Evolutionary conservation across 2,329 filamentous ascomycete species (phyloP), one percentile per base, ranked within the genome.

Genomic region (Nannizziopsis arthrosporioides): DNA sequence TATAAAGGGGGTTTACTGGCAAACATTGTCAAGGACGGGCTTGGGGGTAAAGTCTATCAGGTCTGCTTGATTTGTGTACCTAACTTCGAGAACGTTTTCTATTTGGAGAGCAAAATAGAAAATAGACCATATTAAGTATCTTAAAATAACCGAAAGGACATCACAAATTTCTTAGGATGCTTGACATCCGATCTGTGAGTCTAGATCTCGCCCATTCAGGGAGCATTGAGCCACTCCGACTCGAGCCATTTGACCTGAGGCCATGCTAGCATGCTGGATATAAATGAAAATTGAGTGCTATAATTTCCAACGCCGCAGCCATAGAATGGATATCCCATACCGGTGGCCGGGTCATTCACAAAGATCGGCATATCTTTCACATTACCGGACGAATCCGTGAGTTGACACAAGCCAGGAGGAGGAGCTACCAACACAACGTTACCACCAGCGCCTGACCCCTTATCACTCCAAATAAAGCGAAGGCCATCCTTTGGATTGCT

Each of bases 261-360:
- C 43, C 43, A 45, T 9, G 37, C 43, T 22, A 45, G 22, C 35
- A 27, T 38, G 19, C 19, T 38, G 6, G 18, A 34, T 17, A n/a
- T 45, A n/a, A 45, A 30, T 8, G 4, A 18, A 7, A 45, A 38
- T 12, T 18, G 8, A 45, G 38, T 34, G 12, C 14, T 15, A 27
- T 45, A 45, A 12, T 45, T 34, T 11, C 43, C 43, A 17, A 45
- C 43, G 10, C 9, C 12, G 3, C 7, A 9, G 18, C 34, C 43
- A 39, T 45, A 45, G 35, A 45, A 45, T n/a, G 43, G 43, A 45
- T 45, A 45, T 11, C 43, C 43, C 43, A 45, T 45, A 10, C 43
- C 43, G 30, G 34, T 38, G 9, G 35, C 43, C 14, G 43, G 43
- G 14, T 45, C 43, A 18, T 45, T 45, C 32, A 45, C 43, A 10